Base-by-base conservation (phyloP, 495 filamentous ascomycete genomes). In the Elasticomyces elasticus region DNA sequence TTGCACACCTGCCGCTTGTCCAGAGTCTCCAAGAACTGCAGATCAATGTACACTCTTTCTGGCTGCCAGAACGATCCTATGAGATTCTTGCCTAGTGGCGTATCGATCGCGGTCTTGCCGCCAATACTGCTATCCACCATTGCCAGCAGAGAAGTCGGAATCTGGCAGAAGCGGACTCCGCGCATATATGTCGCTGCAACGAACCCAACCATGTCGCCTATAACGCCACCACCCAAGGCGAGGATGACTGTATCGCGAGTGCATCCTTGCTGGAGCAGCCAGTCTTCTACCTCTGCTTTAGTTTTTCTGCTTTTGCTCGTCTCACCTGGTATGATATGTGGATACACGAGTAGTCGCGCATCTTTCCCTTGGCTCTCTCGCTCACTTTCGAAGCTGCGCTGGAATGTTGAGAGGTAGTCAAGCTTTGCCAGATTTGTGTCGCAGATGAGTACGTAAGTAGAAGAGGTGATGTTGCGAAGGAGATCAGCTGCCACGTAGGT, bases 81-180 rank as follows among this genome's bases (percentile, higher is more conserved):
- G 48, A 98, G 74, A 66, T 98, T 98, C 76, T 98, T 98, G 45
- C 92, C 92, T 62, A 88, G 77, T n/a, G 92, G 90, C 1, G 86
- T 91, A 63, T 98, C 92, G 67, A 98, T 96, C 49, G 92, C 92
- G 15, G 94, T 97, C 77, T 98, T 98, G 41, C 92, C 92, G 51
- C 92, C 92, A 68, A 98, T 95, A 38, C 89, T 95, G 27, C 90
- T 96, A 71, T 98, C 92, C 19, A 98, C 92, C 92, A 98, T 98
- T 55, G 94, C 79, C 52, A 98, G 78, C 33, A 98, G 75, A 0
- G 90, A 94, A 37, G 92, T 97, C 1, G 92, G 92, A 49, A 97
- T 89, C 72, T 98, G 94, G 30, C 95, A 88, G 70, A 92, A 94
- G 61, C 86, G 86, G 44, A 98, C 86, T 42, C 94, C 94, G 54